Conservation (phyloP, 768 basidiomycete species). For the Serendipita sp. region DNA sequence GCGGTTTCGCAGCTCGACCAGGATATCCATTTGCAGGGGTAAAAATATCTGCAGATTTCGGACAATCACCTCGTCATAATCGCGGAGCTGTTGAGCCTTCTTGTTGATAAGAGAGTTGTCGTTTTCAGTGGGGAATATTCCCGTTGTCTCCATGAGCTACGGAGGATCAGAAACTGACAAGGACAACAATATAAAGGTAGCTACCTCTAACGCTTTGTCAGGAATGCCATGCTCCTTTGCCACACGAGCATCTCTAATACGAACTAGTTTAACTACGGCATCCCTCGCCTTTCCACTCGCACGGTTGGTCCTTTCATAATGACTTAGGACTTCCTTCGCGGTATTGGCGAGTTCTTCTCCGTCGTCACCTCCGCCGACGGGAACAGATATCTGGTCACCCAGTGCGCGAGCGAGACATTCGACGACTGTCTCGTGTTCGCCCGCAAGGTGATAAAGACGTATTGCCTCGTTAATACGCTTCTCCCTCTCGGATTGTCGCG, state of each 20-base stretch:
- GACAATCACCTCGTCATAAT: constrained; percentile 68
- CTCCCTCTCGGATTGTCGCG: constrained; percentile 65
- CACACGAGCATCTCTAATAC: constrained; percentile 66
- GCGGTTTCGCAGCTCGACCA: constrained; percentile 55
- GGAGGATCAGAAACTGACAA: not conserved
- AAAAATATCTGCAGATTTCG: constrained; percentile 81
- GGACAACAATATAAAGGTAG: constrained; percentile 17
- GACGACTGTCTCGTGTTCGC: constrained; percentile 77
- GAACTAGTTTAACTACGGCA: constrained; percentile 55
- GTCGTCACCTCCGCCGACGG: constrained; percentile 34
- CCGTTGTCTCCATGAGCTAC: constrained; percentile 78
- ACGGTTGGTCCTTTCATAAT: constrained; percentile 63
- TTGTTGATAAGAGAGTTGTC: constrained; percentile 76
- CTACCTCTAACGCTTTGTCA: constrained; percentile 70
- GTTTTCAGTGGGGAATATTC: constrained; percentile 71
- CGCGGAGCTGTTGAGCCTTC: constrained; percentile 77
- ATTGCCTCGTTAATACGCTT: constrained; percentile 81
- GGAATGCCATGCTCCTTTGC: constrained; percentile 53
- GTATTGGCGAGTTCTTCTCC: constrained; percentile 53
- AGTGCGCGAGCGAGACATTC: constrained; percentile 75
- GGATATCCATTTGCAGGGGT: constrained; percentile 80
- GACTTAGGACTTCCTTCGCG: constrained; percentile 59
- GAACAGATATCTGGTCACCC: constrained; percentile 63
- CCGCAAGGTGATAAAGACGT: constrained; percentile 89
- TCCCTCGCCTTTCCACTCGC: constrained; percentile 58